Evolutionary conservation across 176 grass and related monocot species (phyloP), one percentile per base, ranked within the genome.

Genomic region (Leersia perrieri): DNA sequence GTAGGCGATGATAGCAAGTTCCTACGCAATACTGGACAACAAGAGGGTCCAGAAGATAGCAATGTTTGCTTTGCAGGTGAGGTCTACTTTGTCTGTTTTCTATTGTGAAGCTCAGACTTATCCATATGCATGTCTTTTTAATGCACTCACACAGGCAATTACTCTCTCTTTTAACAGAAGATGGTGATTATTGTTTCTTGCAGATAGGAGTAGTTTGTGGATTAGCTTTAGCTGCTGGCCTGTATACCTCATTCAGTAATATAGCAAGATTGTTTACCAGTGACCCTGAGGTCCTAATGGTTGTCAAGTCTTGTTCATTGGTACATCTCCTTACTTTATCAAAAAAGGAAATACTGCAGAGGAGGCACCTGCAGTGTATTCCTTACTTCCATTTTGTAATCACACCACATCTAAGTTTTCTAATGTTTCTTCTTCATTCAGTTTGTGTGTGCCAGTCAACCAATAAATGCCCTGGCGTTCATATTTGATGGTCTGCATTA

Each of bases 401-500:
- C 41, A 8, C 31, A 29, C 26, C 33, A 66, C 75, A 3, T 81
- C 69, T 74, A 41, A 25, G 22, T 28, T 30, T 58, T 66, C 14
- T 67, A 66, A 89, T 80, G 16, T 80, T 72, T 25, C 28, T 66
- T 53, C 18, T 62, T 60, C 0, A 34, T 86, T 79, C 70, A 93
- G 92, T 98, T 98, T 93, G 90, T 98, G 5, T 88, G 90, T 83
- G 95, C 90, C 32, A 98, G 86, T 70, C 95, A 98, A 83, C 95
- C 92, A 75, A 83, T 95, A 65, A 98, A 98, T 86, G 88, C 92
- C 40, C 79, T 98, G 81, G 95, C 95, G 77, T 98, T 98, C 77
- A 88, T 98, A 79, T 98, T 92, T 64, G 95, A 98, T 75, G 95
- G 95, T 75, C 90, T 98, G 25, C 95, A 93, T 72, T 98, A 98